Evolutionary conservation across 202 grass and related monocot species (phyloP).

Genomic region (Eragrostis tef): DNA sequence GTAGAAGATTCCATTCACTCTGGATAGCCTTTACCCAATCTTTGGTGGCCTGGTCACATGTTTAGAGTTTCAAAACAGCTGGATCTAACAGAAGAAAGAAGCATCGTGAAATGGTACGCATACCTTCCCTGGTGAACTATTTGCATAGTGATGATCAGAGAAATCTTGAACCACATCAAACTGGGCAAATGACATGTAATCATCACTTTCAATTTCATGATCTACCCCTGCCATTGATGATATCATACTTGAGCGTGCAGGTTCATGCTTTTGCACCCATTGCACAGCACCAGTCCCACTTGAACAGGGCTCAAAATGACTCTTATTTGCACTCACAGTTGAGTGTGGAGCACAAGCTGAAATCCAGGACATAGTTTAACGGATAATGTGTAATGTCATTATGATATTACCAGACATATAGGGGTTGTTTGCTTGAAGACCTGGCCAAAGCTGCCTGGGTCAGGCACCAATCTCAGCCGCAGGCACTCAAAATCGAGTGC

Average conservation of each 20-base stretch:
- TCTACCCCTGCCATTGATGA: constrained; percentile 23
- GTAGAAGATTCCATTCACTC: constrained; percentile 85
- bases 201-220: constrained; percentile 38
- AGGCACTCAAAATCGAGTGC: too few relatives aligned
- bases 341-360: constrained; percentile 42
- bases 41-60: constrained; percentile 64
- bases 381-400: not conserved
- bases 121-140: constrained; percentile 59
- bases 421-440: too few relatives aligned
- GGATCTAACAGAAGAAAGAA: constrained; percentile 6
- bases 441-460: too few relatives aligned
- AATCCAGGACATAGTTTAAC: constrained; percentile 23
- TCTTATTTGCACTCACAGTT: constrained; percentile 26
- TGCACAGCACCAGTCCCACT: constrained; percentile 33
- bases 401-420: not conserved
- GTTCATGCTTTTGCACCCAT: constrained; percentile 29
- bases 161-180: constrained; percentile 83
- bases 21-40: constrained; percentile 77
- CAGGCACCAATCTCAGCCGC: too few relatives aligned
- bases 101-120: constrained; percentile 20
- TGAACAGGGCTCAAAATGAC: constrained; percentile 46
- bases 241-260: constrained; percentile 47
- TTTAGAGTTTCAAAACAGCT: constrained; percentile 22
- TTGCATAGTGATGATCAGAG: constrained; percentile 82
- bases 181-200: constrained; percentile 59